Evolutionary conservation across 176 grass and related monocot genomes (phyloP), one percentile per base, ranked within the genome.

Genomic region (Aegilops umbellulata): DNA sequence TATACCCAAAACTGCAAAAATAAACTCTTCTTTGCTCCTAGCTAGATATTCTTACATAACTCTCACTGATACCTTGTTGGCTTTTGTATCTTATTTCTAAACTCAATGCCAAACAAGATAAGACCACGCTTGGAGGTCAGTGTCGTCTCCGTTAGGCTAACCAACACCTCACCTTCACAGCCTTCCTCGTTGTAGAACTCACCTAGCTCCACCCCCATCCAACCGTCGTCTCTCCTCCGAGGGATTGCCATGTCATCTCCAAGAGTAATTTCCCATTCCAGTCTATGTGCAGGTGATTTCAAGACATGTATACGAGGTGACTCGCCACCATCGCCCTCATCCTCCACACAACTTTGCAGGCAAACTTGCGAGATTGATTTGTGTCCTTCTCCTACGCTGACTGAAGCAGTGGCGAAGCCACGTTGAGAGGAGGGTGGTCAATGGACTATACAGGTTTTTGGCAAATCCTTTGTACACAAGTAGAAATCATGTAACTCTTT

Each of bases 151-250:
- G 51, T 57, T 57, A 57, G 17, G 51, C 51, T 83, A 15, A 92
- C 74, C 6, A 63, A 49, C 1, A 90, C 83, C 31, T 87, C 84
- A 2, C 81, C 83, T 6, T 90, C 67, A 0, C 80, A 77, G 15
- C 73, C 90, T 16, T 89, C 79, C 3, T 79, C 67, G 0, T 42
- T 87, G 39, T 62, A 64, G 76, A 94, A 89, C 35, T 87, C 80
- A 5, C 94, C 94, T 44, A 80, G 1, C 49, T 90, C 88, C 30
- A 92, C 4, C 77, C 94, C 94, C 90, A 89, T 87, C 92, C 90
- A 97, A 24, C 88, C 81, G 0, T 84, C 90, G 0, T 23, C 0
- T 72, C 92, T 90, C 22, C 6, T 23, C 69, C 77, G 22, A 1
- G 87, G 76, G 5, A 34, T 17, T 19, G 6, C 17, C 17, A 19